Evolutionary conservation across 2,329 filamentous ascomycete genomes (phyloP), one percentile per base, ranked within the genome.

Genomic region (Rhinocladiella mackenziei): DNA sequence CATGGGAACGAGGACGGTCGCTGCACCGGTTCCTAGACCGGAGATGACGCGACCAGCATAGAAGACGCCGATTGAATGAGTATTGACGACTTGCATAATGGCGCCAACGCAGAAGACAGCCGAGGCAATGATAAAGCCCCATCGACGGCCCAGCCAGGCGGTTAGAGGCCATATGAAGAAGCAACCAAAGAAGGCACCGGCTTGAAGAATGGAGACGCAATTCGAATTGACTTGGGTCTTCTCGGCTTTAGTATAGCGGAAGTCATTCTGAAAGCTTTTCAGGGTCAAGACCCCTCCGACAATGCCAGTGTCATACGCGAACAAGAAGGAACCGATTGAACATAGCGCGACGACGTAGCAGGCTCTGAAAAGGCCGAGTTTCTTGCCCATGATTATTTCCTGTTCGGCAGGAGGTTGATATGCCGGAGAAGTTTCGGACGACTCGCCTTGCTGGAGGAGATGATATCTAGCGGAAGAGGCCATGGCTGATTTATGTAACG

Each of bases 111-210:
- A 58, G 42, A 66, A 65, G 22, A 74, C 50, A 4, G 65, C 48
- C 7, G 71, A 72, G 32, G 67, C 69, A 14, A 68, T 56, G 32
- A 72, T 65, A 45, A 76, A 66, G 8, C 68, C 65, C 40, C 58
- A 61, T 20, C 66, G 66, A 11, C 75, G 65, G 9, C 74, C 75
- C 35, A 65, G 63, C 15, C 60, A 59, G 40, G 73, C 68, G 4
- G 69, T 73, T 7, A 76, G 39, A 0, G 72, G 71, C 61, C 70
- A 74, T 38, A 74, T 67, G 19, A 66, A 53, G 40, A 76, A 69
- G 47, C 72, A 74, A 15, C 73, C 73, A 19, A 73, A 67, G 46
- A 78, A 72, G 23, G 73, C 72, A 17, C 73, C 74, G 6, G 73
- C 68, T 48, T 76, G 72, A 40, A 76, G 72, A 13, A 76, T 68